Evolutionary conservation across 495 filamentous ascomycete species (phyloP).

Genomic region (Geoglossum glabrum): DNA sequence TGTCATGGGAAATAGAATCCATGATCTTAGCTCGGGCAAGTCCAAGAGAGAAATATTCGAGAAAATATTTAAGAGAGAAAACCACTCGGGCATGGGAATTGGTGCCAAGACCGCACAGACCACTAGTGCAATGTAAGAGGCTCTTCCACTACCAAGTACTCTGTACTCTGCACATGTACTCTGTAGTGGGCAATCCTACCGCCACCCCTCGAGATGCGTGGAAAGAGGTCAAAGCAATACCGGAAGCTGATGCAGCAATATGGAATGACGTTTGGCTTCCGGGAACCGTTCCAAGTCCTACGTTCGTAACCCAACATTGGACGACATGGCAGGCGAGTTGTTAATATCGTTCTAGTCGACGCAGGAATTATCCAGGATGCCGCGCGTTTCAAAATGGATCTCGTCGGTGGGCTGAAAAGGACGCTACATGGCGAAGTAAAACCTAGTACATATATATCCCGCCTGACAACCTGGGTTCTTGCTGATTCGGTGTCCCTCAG

Average conservation of each 20-base stretch:
- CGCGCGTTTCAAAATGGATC: constrained; percentile 59
- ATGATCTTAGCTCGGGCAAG: too few species aligned
- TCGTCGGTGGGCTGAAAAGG: constrained; percentile 46
- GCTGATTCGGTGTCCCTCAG: neutral
- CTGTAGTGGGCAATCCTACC: too few species aligned
- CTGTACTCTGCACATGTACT: neutral
- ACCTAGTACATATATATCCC: constrained; percentile 38
- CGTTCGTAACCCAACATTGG: constrained; percentile 25
- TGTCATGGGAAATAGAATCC: too few species aligned
- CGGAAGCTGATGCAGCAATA: constrained; percentile 91
- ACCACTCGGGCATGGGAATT: too few species aligned
- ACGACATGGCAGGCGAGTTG: neutral
- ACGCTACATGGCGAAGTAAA: constrained; percentile 69
- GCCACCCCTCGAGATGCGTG: constrained; percentile 45
- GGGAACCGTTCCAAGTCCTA: constrained; percentile 84
- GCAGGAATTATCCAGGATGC: constrained; percentile 59
- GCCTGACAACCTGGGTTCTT: constrained; percentile 2
- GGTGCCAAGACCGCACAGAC: constrained; percentile 1
- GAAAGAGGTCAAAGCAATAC: constrained; percentile 87
- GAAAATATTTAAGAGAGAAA: too few species aligned
- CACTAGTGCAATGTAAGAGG: neutral
- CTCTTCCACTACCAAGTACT: neutral
- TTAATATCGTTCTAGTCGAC: constrained; percentile 32
- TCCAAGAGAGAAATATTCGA: too few species aligned
- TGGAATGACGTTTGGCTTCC: constrained; percentile 63